phyloP scores from a whole-genome alignment of 2,329 filamentous ascomycete genomes.

The Neonectria punicea region DNA sequence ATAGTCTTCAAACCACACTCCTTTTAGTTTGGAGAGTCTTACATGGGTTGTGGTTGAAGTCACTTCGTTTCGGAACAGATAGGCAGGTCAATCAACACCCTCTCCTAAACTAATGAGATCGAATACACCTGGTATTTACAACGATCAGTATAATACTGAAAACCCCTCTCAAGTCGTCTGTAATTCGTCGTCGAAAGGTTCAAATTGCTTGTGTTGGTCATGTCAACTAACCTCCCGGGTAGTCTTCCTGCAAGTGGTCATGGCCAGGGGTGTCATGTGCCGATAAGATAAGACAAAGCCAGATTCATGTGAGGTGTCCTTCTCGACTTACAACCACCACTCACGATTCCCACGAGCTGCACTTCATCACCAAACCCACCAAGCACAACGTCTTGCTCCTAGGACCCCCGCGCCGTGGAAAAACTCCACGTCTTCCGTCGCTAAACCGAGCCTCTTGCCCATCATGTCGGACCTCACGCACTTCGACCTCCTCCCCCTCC shows the following conservation, averaged over 20 bases:
- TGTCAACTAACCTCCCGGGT: conserved; percentile 28
- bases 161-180: background rate
- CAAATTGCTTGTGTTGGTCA: background rate
- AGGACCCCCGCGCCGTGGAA: too few species aligned
- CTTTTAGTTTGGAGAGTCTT: too few species aligned
- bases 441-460: conserved; percentile 3
- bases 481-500: conserved; percentile 85
- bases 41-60: too few species aligned
- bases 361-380: conserved; percentile 12
- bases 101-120: too few species aligned
- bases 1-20: too few species aligned
- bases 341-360: conserved; percentile 8
- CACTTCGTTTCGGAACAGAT: too few species aligned
- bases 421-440: background rate
- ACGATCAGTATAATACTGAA: background rate
- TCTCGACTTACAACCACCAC: conserved; percentile 24
- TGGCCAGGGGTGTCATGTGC: conserved; percentile 46
- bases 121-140: background rate
- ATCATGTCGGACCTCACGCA: conserved; percentile 71
- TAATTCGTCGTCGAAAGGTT: background rate
- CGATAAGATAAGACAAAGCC: conserved; percentile 50
- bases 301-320: conserved; percentile 48
- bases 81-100: too few species aligned
- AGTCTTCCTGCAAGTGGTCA: conserved; percentile 7
- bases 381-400: background rate